phyloP scores from a whole-genome alignment of 2,329 filamentous ascomycete genomes.

The Calycina marina region DNA sequence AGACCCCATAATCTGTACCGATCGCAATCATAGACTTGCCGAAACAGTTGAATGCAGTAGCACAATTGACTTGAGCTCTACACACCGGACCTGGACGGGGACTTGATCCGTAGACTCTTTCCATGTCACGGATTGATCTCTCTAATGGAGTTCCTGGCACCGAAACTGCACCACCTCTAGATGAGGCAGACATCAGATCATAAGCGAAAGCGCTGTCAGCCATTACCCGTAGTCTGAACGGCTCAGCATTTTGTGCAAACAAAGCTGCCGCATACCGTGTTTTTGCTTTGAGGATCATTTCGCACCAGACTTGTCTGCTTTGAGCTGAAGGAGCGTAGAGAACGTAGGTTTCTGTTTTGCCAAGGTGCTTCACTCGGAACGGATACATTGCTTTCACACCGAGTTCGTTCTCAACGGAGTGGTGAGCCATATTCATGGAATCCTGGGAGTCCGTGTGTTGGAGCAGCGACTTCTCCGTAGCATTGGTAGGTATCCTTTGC shows the following conservation, averaged over 20 bases:
- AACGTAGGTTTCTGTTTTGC: conserved; percentile 74
- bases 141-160: conserved; percentile 88
- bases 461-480: conserved; percentile 37
- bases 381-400: conserved; percentile 56
- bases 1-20: conserved; percentile 90
- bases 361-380: conserved; percentile 90
- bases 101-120: conserved; percentile 57
- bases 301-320: conserved; percentile 76
- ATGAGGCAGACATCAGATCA: conserved; percentile 43
- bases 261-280: conserved; percentile 81
- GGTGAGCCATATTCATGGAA: conserved; percentile 40
- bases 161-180: conserved; percentile 50
- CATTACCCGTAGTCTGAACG: conserved; percentile 81
- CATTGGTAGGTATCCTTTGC: conserved; percentile 18
- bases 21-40: conserved; percentile 83
- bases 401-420: conserved; percentile 30
- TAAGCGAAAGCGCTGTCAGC: conserved; percentile 86
- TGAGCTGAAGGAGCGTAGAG: conserved; percentile 68
- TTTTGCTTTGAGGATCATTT: conserved; percentile 89
- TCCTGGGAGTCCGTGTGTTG: conserved; percentile 54
- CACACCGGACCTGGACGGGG: conserved; percentile 66
- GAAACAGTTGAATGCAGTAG: conserved; percentile 73
- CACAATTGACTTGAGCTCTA: conserved; percentile 78
- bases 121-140: conserved; percentile 77
- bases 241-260: conserved; percentile 86